Evolutionary conservation across 2,329 filamentous ascomycete species (phyloP), one percentile per base, ranked within the genome.

Genomic region (Colletotrichum sp.): DNA sequence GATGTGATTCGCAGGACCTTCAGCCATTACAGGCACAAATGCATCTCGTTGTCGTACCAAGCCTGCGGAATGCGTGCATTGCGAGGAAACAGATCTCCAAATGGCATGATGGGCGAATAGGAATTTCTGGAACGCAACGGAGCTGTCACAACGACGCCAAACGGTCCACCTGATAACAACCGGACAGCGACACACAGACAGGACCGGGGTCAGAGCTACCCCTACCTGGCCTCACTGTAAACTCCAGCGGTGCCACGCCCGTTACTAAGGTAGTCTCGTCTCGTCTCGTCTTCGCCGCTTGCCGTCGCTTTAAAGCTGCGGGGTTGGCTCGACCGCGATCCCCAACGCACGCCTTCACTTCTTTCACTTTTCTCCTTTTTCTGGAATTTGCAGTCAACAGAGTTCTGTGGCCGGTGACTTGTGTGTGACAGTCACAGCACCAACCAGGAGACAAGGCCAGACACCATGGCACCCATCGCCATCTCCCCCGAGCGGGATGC

Each of bases 401-500:
- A 13, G 26, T 59, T 30, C 15, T 30, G 13, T 30, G 24, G 44
- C 10, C 16, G n/a, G n/a, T 9, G 32, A 24, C 34, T 44, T 44
- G 62, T 26, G 62, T 26, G 18, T 44, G 6, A 52, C 8, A 9
- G n/a, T 39, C 8, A 9, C 24, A 63, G 2, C 18, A 28, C n/a
- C 32, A n/a, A 6, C 21, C 10, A 34, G 5, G 36, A n/a, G 15
- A 36, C 34, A 24, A 34, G 49, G 39, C 39, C 62, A 18, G 30
- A 63, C 30, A 62, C 15, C 36, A 93, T 93, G 91, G 89, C 91
- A 60, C 91, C 91, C 13, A 89, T 84, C 77, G 90, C 90, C 78
- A 81, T 92, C 78, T 89, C 89, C 28, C 88, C 90, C 28, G 86
- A 89, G 78, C 84, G 84, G 76, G 85, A 87, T 49, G 76, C 80